Evolutionary conservation across 495 filamentous ascomycete species (phyloP).

Genomic region (Lepidopterella palustris): DNA sequence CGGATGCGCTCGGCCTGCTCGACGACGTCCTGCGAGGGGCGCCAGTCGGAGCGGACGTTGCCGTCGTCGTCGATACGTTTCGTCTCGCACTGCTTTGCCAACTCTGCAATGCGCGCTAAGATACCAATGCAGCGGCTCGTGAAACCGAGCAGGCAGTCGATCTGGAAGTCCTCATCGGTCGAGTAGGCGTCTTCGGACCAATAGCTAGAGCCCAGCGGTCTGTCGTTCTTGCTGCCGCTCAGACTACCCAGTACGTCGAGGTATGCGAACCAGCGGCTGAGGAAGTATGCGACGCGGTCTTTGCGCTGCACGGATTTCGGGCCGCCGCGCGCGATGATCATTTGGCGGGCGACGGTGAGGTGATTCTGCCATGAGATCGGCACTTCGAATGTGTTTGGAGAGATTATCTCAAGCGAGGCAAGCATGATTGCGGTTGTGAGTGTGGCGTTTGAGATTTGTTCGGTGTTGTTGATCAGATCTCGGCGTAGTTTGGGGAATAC

Average conservation of each 20-base stretch:
- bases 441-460: constrained; percentile 61
- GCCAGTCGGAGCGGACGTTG: constrained; percentile 51
- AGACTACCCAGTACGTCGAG: constrained; percentile 74
- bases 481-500: constrained; percentile 68
- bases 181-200: constrained; percentile 46
- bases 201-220: constrained; percentile 48
- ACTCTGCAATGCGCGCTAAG: constrained; percentile 65
- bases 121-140: constrained; percentile 51
- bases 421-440: constrained; percentile 84
- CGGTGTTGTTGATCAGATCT: constrained; percentile 44
- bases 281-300: constrained; percentile 68
- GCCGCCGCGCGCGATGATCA: constrained; percentile 64
- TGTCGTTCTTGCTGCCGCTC: constrained; percentile 58
- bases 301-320: constrained; percentile 48
- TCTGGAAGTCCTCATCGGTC: constrained; percentile 37
- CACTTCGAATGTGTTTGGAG: constrained; percentile 70
- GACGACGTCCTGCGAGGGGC: constrained; percentile 48
- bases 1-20: constrained; percentile 51
- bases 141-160: constrained; percentile 71
- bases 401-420: constrained; percentile 78
- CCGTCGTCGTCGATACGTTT: constrained; percentile 56
- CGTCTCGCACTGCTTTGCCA: constrained; percentile 64
- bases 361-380: constrained; percentile 72
- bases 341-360: constrained; percentile 65
- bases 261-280: constrained; percentile 83